These are phyloP conservation scores for Ajuga reptans DNA, from an alignment of 305 asterid genomes.

Conservation along the genomic window DNA sequence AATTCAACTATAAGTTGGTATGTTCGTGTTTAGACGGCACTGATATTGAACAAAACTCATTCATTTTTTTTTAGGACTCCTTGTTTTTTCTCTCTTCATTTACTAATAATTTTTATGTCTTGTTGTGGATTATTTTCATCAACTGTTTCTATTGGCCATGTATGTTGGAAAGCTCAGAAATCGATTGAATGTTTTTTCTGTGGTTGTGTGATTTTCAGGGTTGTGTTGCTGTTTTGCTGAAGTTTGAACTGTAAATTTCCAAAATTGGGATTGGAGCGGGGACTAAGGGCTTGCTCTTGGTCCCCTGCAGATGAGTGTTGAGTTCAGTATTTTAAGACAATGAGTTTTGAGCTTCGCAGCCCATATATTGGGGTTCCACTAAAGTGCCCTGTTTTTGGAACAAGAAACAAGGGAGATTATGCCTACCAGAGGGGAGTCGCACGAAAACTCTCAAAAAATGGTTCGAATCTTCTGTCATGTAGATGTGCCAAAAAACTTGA, in stretches of 20 bases:
- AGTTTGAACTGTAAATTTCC: constrained; percentile 20
- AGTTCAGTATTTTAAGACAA: constrained; percentile 27
- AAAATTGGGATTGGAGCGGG: constrained; percentile 35
- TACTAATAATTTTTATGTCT: not conserved
- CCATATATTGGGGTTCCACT: constrained; percentile 62
- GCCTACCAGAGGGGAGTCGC: constrained; percentile 26
- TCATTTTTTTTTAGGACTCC: not conserved
- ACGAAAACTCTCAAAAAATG: constrained; percentile 32
- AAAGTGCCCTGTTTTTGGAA: constrained; percentile 35
- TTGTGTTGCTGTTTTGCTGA: constrained; percentile 22
- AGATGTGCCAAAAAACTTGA: constrained; percentile 55
- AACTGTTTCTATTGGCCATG: not conserved
- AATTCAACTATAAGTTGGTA: not conserved
- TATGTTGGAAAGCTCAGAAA: not conserved
- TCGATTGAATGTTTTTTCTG: constrained; percentile 11
- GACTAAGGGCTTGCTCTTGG: constrained; percentile 90
- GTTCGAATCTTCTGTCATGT: constrained; percentile 34
- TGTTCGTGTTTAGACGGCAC: not conserved
- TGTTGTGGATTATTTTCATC: not conserved
- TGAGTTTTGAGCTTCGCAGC: constrained; percentile 48
- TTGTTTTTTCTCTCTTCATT: not conserved
- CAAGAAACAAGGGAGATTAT: constrained; percentile 29
- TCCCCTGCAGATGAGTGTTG: constrained; percentile 60
- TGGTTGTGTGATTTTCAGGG: constrained; percentile 19
- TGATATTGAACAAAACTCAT: not conserved